Base-by-base conservation (phyloP, 169 alveolate species). In the Cryptosporidium viatorum region DNA sequence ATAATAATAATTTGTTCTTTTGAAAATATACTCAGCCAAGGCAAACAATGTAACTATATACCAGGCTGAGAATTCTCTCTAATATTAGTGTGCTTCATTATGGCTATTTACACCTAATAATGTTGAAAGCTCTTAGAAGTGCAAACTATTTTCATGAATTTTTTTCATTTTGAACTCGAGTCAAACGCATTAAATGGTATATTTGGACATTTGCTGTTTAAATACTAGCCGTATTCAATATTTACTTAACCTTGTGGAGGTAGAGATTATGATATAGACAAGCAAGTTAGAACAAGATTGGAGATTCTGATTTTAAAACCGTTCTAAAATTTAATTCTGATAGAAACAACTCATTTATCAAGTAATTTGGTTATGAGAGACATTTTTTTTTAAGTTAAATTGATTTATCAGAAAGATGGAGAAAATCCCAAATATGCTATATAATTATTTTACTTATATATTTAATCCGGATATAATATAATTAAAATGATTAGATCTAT, bases 401-500 rank as follows among this genome's bases (percentile, higher is more conserved):
- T n/a, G 35, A 26, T 55, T 23, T 7, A 55, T 55, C 35, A 55
- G 16, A n/a, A 55, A 55, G 67, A 55, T 5, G 14, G 35, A n/a
- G 35, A 26, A 55, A 26, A 10, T 55, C 67, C 35, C 2, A 23
- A 55, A 55, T 55, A 55, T 26, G 9, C n/a, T 23, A 4, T 0
- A 55, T 2, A 9, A 55, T 55, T 55, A 26, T 55, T 52, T 55
- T 55, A 55, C 37, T 23, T 55, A 55, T 55, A 23, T 23, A 16
- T 65, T 9, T 31, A 8, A 8, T 65, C 18, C 51, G 14, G 45
- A 33, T 29, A 35, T n/a, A 0, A 62, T 35, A 65, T 35, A 65
- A 26, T 65, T 35, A 65, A 37, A 65, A 65, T 65, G 71, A 65
- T 65, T 35, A 6, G 23, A 43, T 48, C 9, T n/a, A 65, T 35